These are phyloP conservation scores for Amanita molliuscula DNA, from an alignment of 768 basidiomycete species.

Conservation along the genomic window DNA sequence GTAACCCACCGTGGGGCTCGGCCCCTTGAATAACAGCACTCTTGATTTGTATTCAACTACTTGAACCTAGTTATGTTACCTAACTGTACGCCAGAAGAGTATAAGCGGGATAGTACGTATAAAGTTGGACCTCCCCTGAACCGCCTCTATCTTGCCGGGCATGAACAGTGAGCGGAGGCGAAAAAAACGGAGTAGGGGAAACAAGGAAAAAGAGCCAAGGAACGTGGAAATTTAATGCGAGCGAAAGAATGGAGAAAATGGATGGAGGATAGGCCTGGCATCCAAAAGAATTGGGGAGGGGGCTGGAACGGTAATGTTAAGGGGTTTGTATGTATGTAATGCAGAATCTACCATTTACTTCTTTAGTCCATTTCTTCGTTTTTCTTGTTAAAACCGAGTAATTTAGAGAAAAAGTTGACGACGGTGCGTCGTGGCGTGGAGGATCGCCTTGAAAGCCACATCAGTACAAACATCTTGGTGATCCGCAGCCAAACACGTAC, in stretches of 20 bases:
- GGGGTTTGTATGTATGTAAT: slow-evolving; percentile 1
- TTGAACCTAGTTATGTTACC: slow-evolving; percentile 6
- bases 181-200: neutral
- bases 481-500: neutral
- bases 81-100: neutral
- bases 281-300: neutral
- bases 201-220: neutral
- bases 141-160: neutral
- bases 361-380: slow-evolving; percentile 4
- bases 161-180: neutral
- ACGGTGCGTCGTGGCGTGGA: neutral
- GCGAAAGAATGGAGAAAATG: neutral
- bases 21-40: neutral
- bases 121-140: neutral
- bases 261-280: neutral
- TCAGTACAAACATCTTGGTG: neutral
- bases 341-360: slow-evolving; percentile 2
- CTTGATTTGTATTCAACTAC: slow-evolving; percentile 2
- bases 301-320: neutral
- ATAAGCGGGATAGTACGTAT: neutral
- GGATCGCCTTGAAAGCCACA: neutral
- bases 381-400: neutral
- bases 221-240: neutral
- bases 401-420: neutral
- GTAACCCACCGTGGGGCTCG: neutral